Conservation (phyloP, 306 rosid genomes). For the Erythrophleum fordii region DNA sequence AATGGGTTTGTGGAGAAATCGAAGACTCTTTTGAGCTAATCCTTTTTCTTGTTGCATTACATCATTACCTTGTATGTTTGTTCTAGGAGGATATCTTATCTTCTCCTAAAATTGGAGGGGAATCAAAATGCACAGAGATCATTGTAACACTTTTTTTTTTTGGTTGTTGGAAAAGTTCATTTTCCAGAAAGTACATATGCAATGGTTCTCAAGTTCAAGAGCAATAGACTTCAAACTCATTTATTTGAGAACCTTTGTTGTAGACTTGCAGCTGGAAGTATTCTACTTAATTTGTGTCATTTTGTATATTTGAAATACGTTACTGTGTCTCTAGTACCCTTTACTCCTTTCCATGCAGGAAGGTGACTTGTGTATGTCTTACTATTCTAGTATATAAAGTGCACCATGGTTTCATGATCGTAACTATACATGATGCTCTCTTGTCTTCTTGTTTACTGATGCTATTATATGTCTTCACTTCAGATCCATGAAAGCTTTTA, state of each 20-base stretch:
- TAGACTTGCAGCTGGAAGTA: conserved; percentile 12
- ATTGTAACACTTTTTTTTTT: not conserved
- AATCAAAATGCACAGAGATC: conserved; percentile 4
- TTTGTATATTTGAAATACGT: conserved; percentile 19
- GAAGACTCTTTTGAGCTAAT: not conserved
- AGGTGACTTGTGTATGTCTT: conserved; percentile 31
- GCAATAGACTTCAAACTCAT: not conserved
- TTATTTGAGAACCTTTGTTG: conserved; percentile 25
- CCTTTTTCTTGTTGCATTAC: not conserved
- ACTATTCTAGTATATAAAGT: not conserved
- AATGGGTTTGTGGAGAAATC: not conserved
- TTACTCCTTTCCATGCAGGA: conserved; percentile 36
- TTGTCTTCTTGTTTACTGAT: conserved; percentile 47
- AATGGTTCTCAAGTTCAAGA: not conserved
- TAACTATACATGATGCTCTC: conserved; percentile 27
- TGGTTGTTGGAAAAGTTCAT: not conserved
- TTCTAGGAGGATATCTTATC: not conserved
- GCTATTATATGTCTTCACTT: conserved; percentile 44
- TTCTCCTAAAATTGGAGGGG: not conserved
- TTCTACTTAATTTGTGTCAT: not conserved
- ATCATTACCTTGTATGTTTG: not conserved
- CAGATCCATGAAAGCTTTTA: conserved; percentile 53
- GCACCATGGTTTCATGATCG: not conserved
- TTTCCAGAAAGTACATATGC: conserved; percentile 7
- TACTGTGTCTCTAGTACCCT: conserved; percentile 4